These are phyloP conservation scores for Boletus rufocinnamomeus DNA, from an alignment of 768 basidiomycete species.

Conservation along the genomic window DNA sequence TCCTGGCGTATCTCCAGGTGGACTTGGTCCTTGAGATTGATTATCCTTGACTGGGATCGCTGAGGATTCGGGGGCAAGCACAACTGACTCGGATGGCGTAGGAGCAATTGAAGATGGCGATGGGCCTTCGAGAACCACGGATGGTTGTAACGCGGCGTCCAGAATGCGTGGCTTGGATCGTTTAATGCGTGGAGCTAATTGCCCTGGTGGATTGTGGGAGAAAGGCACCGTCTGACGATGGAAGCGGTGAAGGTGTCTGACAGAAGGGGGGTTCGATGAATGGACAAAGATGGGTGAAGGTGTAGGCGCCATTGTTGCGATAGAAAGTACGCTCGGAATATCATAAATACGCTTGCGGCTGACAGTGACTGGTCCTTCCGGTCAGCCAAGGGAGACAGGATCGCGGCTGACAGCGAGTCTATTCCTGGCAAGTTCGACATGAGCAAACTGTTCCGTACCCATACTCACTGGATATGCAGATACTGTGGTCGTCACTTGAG, in stretches of 20 bases:
- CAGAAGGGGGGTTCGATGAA: constrained; percentile 3
- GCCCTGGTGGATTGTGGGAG: constrained; percentile 5
- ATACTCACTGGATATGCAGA: not conserved
- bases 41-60: not conserved
- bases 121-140: constrained; percentile 8
- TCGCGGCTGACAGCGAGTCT: constrained; percentile 24
- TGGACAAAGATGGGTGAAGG: constrained; percentile 5
- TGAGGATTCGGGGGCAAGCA: constrained; percentile 11
- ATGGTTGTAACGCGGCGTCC: constrained; percentile 7
- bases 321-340: not conserved
- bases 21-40: constrained; percentile 8
- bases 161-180: constrained; percentile 9
- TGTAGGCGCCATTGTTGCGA: constrained; percentile 28
- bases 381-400: constrained; percentile 18
- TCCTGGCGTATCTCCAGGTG: constrained; percentile 16
- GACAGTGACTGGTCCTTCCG: constrained; percentile 11
- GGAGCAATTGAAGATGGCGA: constrained; percentile 4
- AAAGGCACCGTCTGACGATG: constrained; percentile 18
- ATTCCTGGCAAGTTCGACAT: not conserved
- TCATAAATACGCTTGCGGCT: constrained; percentile 34
- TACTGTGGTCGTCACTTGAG: not conserved
- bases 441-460: not conserved
- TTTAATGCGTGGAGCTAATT: not conserved
- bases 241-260: constrained; percentile 15
- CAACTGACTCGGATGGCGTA: constrained; percentile 6